Base-by-base conservation (phyloP, 352 stramenopile genomes). In the Pythium dissimile region DNA sequence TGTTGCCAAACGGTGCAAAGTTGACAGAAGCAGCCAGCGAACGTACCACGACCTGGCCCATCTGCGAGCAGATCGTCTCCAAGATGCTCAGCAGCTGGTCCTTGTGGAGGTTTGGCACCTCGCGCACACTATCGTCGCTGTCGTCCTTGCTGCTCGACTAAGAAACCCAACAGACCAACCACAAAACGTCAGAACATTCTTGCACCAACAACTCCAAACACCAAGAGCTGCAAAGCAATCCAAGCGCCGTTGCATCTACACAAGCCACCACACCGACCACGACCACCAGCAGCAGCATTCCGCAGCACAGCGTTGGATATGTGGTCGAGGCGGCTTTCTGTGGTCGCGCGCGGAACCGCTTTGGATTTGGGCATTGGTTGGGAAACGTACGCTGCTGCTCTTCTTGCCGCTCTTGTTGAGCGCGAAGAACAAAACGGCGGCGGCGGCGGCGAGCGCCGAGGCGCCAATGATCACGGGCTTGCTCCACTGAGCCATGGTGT, bases 61-160 rank as follows among this genome's bases (percentile, higher is more conserved):
- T 94, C 54, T 94, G 84, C 62, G 84, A 83, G 70, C 80, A 92
- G 64, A 94, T 94, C 54, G 84, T 91, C 68, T 91, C 80, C 9
- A 94, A 67, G 60, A 94, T 94, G 63, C 78, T 90, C 42, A 94
- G 71, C 30, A 94, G 67, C 69, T 94, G 82, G 55, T 92, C 84
- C 71, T 94, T 94, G 66, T 88, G 80, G 53, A 94, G 75, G 61
- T 88, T 92, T 23, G 84, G 84, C 56, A 92, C 71, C 58, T 90
- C 81, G 27, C 80, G 81, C 26, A 90, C 76, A 26, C 69, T 67
- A 51, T 89, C 80, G 7, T 77, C 69, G 59, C 79, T 73, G 52
- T 79, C 79, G 6, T 69, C 59, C 56, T 86, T 84, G 62, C 86
- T 89, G 38, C 62, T 55, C 44, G 70, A 51, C 76, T 85, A 50